Evolutionary conservation across 371 early-diverging fungal species (phyloP), one percentile per base, ranked within the genome.

Genomic region (Mucor plumbeus): DNA sequence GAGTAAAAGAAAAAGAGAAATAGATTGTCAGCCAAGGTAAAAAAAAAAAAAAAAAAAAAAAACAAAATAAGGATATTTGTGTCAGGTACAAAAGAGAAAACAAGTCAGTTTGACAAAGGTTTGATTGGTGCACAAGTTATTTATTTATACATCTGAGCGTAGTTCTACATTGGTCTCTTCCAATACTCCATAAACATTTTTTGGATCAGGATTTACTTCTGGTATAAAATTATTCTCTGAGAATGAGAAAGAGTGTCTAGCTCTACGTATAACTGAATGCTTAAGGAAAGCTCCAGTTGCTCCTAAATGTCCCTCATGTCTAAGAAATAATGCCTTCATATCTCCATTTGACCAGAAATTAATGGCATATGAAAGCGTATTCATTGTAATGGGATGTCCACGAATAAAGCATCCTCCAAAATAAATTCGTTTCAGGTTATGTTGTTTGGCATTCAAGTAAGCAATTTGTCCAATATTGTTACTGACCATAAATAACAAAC

Each of bases 391-490:
- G 0, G 95, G 92, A 68, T 97, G 96, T 4, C 95, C 97, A 81
- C 97, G 87, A 63, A 98, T 97, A 79, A 97, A 98, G 76, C 92
- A 96, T 36, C 99, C 99, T 64, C 94, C 94, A 84, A 98, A 98
- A 79, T 97, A 98, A 48, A 98, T 97, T 53, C 88, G 84, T 39
- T 81, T 88, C 64, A 97, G 85, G n/a, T 90, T 92, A 80, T 98
- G 97, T 31, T 92, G 90, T 70, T 94, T 89, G 4, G 99, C 99
- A 73, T 95, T 96, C 65, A 98, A 78, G 73, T 96, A 97, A 0
- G 97, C 99, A 56, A 98, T 97, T 80, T 98, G 99, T 15, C 97
- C 97, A 84, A 98, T 94, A 76, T 97, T 97, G 83, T 98, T 98
- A 75, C 95, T 95, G 67, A 97, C 91, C 92, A 96, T 95, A 80